These are phyloP conservation scores for Globisporangium recalcitrans DNA, from an alignment of 352 stramenopile genomes.

Conservation along the genomic window DNA sequence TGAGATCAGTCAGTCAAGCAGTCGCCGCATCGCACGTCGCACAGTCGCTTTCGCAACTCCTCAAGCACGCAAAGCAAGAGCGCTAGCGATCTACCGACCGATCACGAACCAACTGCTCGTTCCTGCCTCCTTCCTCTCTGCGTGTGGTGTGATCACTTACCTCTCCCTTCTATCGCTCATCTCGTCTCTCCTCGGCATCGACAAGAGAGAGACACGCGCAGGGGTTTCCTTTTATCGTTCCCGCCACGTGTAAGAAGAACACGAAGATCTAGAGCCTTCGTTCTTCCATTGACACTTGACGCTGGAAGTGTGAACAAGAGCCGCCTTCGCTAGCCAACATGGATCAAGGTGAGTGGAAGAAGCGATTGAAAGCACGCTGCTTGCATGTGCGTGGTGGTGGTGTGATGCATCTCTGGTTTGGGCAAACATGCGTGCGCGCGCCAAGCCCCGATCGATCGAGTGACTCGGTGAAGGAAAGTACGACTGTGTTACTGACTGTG, in stretches of 20 bases:
- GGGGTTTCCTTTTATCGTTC: constrained; percentile 4
- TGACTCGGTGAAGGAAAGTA: background rate
- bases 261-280: background rate
- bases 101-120: background rate
- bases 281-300: constrained; percentile 1
- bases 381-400: background rate
- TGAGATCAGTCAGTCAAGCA: background rate
- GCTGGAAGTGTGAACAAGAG: background rate
- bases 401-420: background rate
- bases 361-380: too few species aligned
- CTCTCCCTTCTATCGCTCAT: background rate
- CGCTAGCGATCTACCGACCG: too few species aligned
- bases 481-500: background rate
- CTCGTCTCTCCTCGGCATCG: background rate
- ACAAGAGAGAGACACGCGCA: background rate
- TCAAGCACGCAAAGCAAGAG: background rate
- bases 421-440: background rate
- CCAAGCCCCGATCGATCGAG: too few species aligned
- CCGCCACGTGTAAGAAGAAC: background rate
- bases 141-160: background rate
- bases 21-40: background rate
- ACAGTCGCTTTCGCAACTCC: background rate
- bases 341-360: constrained; percentile 20
- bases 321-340: constrained; percentile 9
- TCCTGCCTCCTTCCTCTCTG: too few species aligned